Evolutionary conservation across 257 asterid genomes (phyloP).

Genomic region (Solanum tarijense): DNA sequence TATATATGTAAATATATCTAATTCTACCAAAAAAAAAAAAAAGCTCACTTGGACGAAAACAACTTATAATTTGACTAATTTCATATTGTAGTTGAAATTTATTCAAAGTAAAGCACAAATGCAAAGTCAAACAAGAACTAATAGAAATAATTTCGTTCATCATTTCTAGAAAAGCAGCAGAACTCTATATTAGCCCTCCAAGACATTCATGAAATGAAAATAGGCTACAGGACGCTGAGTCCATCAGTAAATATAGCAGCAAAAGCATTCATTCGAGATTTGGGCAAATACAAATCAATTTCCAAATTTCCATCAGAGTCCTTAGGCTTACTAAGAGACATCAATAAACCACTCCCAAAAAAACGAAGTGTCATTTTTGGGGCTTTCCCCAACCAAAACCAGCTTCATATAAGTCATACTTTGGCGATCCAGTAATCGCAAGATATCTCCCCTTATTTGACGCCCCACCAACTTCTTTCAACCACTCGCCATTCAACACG

Average conservation of each 20-base stretch:
- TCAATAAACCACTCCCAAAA: not conserved
- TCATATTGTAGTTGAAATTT: no score
- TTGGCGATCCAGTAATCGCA: conserved; percentile 38
- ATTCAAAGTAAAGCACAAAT: no score
- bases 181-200: no score
- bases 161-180: no score
- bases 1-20: no score
- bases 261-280: conserved; percentile 16
- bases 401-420: conserved; percentile 14
- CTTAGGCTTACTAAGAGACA: conserved; percentile 7
- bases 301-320: conserved; percentile 25
- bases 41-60: no score
- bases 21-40: no score
- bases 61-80: no score
- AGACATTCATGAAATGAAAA: no score
- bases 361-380: conserved; percentile 15
- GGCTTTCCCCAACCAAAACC: conserved; percentile 50
- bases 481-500: conserved; percentile 12
- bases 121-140: no score
- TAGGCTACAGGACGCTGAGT: not conserved
- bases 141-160: no score
- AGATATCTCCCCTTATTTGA: not conserved
- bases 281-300: conserved; percentile 19
- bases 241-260: conserved; percentile 15
- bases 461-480: no score